phyloP scores from a whole-genome alignment of 75 land plant species.

The Sequoiadendron giganteum region DNA sequence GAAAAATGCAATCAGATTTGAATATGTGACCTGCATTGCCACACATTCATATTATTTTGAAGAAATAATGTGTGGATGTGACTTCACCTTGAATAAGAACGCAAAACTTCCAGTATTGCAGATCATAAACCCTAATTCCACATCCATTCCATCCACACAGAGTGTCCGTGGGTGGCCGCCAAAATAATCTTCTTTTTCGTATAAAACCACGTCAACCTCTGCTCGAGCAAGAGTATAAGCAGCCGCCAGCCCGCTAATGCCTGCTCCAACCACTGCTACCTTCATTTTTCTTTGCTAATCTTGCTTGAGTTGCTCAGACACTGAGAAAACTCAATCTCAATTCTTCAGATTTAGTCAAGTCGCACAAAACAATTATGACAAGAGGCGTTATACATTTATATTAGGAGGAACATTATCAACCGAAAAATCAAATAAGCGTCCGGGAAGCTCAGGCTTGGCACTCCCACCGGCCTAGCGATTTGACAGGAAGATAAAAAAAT shows the following conservation, averaged over 20 bases:
- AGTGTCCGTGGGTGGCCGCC: slow-evolving; percentile 93
- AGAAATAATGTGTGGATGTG: background rate
- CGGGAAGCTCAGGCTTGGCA: too few species aligned
- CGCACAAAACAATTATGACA: too few species aligned
- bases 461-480: too few species aligned
- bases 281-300: slow-evolving; percentile 30
- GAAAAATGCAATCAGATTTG: slow-evolving; percentile 83
- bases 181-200: slow-evolving; percentile 77
- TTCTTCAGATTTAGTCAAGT: too few species aligned
- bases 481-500: too few species aligned
- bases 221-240: slow-evolving; percentile 70
- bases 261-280: slow-evolving; percentile 93
- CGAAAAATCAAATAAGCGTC: too few species aligned
- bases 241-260: slow-evolving; percentile 79
- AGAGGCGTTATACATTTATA: too few species aligned
- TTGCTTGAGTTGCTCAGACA: background rate
- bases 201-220: slow-evolving; percentile 75
- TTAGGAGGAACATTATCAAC: too few species aligned
- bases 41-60: background rate
- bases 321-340: too few species aligned
- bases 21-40: slow-evolving; percentile 83
- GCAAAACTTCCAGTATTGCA: slow-evolving; percentile 69
- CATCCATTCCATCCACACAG: slow-evolving; percentile 51
- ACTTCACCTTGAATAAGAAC: background rate
- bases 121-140: slow-evolving; percentile 97